Evolutionary conservation across 2,329 filamentous ascomycete species (phyloP).

Genomic region (Alternaria consortialis): DNA sequence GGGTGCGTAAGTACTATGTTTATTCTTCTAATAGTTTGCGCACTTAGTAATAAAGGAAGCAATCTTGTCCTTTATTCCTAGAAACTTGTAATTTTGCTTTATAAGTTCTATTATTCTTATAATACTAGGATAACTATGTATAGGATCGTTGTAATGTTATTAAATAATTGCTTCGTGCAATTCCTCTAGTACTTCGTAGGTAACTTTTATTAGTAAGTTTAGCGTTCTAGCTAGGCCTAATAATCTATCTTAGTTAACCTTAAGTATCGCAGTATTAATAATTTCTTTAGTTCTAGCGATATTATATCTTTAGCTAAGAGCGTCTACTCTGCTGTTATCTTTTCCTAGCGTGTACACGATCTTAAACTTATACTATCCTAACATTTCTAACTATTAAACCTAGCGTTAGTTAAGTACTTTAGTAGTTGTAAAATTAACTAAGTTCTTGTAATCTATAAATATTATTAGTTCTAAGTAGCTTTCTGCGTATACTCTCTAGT

Average conservation of each 20-base stretch:
- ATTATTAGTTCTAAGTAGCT: constrained; percentile 31
- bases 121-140: background rate
- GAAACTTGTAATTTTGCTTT: constrained; percentile 8
- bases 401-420: constrained; percentile 37
- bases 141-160: background rate
- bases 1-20: constrained; percentile 4
- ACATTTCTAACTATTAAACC: constrained; percentile 23
- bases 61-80: constrained; percentile 7
- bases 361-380: constrained; percentile 1
- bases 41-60: constrained; percentile 7
- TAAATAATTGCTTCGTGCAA: background rate
- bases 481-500: constrained; percentile 23
- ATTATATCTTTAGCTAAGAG: constrained; percentile 13
- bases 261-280: no score
- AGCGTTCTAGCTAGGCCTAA: no score
- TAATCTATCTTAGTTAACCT: no score
- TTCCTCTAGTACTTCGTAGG: constrained; percentile 5
- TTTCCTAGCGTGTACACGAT: background rate
- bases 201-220: no score
- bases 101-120: constrained; percentile 6
- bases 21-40: constrained; percentile 14
- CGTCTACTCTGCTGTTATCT: background rate
- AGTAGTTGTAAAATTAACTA: constrained; percentile 40
- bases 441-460: constrained; percentile 40
- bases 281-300: no score